These are phyloP conservation scores for Saccharomycopsis oosterbeekiorum DNA, from an alignment of 805 yeast species.

Conservation along the genomic window DNA sequence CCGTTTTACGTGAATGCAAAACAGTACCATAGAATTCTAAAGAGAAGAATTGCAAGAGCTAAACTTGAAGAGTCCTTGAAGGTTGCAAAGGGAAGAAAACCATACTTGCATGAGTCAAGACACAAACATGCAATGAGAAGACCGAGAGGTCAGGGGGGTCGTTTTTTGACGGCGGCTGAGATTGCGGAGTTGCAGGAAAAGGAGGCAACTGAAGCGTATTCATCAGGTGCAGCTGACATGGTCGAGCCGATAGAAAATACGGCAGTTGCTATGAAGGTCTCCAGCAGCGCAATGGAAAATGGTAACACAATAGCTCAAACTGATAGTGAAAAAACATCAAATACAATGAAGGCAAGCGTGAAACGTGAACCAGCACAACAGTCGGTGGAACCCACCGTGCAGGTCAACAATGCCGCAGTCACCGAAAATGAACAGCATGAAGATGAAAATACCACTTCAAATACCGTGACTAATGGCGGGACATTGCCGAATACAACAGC, in stretches of 20 bases:
- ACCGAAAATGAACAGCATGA: too few species aligned
- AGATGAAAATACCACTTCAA: too few species aligned
- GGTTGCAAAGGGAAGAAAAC: slow-evolving; percentile 82
- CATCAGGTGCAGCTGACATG: slow-evolving; percentile 1
- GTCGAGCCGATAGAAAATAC: slow-evolving; percentile 19
- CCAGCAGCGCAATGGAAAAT: too few species aligned
- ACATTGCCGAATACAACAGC: too few species aligned
- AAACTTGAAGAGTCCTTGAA: slow-evolving; percentile 81
- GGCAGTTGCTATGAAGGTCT: background rate
- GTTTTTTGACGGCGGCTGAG: slow-evolving; percentile 90
- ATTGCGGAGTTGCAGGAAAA: slow-evolving; percentile 38
- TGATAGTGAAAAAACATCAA: too few species aligned
- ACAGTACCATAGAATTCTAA: slow-evolving; percentile 89
- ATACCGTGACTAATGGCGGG: too few species aligned
- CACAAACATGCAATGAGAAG: slow-evolving; percentile 99
- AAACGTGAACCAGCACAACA: too few species aligned
- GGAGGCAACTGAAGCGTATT: slow-evolving; percentile 26
- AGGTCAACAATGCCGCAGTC: too few species aligned
- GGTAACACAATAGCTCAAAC: too few species aligned
- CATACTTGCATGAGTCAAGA: slow-evolving; percentile 91
- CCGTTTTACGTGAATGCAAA: slow-evolving; percentile 97
- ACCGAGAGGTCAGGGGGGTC: slow-evolving; percentile 98
- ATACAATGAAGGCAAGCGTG: too few species aligned
- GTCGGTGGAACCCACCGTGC: too few species aligned
- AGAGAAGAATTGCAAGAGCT: slow-evolving; percentile 89